Evolutionary conservation across 129 eudicot genomes (phyloP).

Genomic region (carrot (Daucus carota)): DNA sequence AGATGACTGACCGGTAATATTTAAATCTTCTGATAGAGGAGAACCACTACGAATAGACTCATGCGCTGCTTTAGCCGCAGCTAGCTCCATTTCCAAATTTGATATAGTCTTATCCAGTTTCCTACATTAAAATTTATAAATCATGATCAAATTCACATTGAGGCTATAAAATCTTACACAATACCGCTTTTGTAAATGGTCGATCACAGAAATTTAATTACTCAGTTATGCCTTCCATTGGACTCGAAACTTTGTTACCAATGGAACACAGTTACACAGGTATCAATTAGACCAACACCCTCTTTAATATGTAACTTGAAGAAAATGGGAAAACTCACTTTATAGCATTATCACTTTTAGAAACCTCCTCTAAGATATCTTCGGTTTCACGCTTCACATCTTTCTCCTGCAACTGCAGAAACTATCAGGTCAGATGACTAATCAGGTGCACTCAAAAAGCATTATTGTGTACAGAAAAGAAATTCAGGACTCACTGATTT

Average conservation of each 20-base stretch:
- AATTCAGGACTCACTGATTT: conserved; percentile 37
- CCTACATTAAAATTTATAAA: conserved; percentile 24
- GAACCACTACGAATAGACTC: conserved; percentile 59
- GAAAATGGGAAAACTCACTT: conserved; percentile 38
- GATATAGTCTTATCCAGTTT: conserved; percentile 83
- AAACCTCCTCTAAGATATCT: conserved; percentile 48
- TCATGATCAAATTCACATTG: not conserved
- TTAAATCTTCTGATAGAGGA: conserved; percentile 46
- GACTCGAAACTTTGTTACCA: not conserved
- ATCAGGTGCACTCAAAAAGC: not conserved
- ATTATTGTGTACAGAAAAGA: not conserved
- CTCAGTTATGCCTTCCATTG: not conserved
- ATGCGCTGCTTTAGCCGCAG: conserved; percentile 68
- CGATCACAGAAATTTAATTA: not conserved
- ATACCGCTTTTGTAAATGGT: not conserved
- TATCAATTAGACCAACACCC: not conserved
- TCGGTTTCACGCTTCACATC: conserved; percentile 50
- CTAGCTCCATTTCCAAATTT: conserved; percentile 82
- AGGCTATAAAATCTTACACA: not conserved
- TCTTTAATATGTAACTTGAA: not conserved
- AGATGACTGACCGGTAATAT: conserved; percentile 21
- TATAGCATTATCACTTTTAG: conserved; percentile 54
- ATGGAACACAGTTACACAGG: too few relatives aligned
- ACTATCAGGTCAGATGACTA: conserved; percentile 11
- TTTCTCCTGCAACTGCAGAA: conserved; percentile 37